phyloP scores from a whole-genome alignment of 805 yeast species.

The Tetrapisispora pingtungensis region DNA sequence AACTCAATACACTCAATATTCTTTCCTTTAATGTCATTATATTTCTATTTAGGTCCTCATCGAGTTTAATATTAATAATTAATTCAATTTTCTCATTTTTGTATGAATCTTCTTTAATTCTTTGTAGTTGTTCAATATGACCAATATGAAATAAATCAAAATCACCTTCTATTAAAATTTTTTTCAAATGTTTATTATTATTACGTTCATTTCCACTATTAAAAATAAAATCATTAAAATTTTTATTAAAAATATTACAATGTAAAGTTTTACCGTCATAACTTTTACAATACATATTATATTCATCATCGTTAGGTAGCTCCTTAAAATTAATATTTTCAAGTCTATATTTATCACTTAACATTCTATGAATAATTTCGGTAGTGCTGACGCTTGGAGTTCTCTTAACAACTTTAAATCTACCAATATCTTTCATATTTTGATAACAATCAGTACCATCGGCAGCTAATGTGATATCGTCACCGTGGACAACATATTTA shows the following conservation, averaged over 20 bases:
- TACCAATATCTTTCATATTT: slow-evolving; percentile 69
- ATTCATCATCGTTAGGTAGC: slow-evolving; percentile 10
- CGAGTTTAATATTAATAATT: slow-evolving; percentile 43
- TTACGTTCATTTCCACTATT: slow-evolving; percentile 8
- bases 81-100: slow-evolving; percentile 38
- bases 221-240: slow-evolving; percentile 27
- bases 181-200: neutral
- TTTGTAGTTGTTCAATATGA: slow-evolving; percentile 64
- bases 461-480: slow-evolving; percentile 94
- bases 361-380: slow-evolving; percentile 84
- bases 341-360: slow-evolving; percentile 25
- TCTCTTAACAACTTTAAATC: slow-evolving; percentile 83
- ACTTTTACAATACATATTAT: slow-evolving; percentile 50
- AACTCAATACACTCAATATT: slow-evolving; percentile 77
- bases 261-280: slow-evolving; percentile 43
- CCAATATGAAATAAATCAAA: slow-evolving; percentile 93
- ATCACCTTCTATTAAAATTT: slow-evolving; percentile 50
- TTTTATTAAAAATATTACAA: slow-evolving; percentile 49
- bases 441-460: slow-evolving; percentile 91
- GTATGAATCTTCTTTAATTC: slow-evolving; percentile 33
- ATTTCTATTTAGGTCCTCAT: slow-evolving; percentile 38
- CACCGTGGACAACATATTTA: slow-evolving; percentile 94
- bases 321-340: neutral
- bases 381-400: slow-evolving; percentile 94
- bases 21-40: slow-evolving; percentile 85